Evolutionary conservation across 495 filamentous ascomycete species (phyloP).

Genomic region (Lepidopterella palustris): DNA sequence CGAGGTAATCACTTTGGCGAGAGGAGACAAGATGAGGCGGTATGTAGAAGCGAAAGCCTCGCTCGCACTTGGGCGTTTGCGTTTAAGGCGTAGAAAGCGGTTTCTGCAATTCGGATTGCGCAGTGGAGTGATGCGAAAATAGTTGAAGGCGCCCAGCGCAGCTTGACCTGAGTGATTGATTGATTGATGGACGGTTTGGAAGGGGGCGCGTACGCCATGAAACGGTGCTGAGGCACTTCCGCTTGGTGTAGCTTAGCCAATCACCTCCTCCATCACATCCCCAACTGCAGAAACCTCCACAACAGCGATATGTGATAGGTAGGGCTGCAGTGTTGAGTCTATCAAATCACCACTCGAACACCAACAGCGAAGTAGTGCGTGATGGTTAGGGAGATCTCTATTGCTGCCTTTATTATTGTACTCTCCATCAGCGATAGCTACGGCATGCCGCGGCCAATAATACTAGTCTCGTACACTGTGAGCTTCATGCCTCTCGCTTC

Average conservation of each 20-base stretch:
- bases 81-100: neutral
- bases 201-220: neutral
- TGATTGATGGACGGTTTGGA: neutral
- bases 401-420: neutral
- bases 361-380: neutral
- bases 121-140: neutral
- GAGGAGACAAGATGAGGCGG: neutral
- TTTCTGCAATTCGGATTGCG: neutral
- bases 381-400: neutral
- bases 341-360: neutral
- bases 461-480: neutral
- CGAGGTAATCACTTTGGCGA: neutral
- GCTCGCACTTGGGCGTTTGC: neutral
- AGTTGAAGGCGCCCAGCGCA: conserved; percentile 1
- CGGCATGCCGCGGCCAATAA: neutral
- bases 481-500: neutral
- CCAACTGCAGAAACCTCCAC: neutral
- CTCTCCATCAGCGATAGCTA: neutral
- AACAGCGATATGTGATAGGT: neutral
- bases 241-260: neutral
- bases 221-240: neutral
- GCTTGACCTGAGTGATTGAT: neutral
- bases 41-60: neutral
- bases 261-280: neutral
- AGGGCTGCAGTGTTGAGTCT: conserved; percentile 1